Percentiles rank a stretch among this genome's conserved stretches.
These are phyloP conservation scores for Pythium periplocum DNA, from an alignment of 352 stramenopile genomes.

Conservation along the genomic window DNA sequence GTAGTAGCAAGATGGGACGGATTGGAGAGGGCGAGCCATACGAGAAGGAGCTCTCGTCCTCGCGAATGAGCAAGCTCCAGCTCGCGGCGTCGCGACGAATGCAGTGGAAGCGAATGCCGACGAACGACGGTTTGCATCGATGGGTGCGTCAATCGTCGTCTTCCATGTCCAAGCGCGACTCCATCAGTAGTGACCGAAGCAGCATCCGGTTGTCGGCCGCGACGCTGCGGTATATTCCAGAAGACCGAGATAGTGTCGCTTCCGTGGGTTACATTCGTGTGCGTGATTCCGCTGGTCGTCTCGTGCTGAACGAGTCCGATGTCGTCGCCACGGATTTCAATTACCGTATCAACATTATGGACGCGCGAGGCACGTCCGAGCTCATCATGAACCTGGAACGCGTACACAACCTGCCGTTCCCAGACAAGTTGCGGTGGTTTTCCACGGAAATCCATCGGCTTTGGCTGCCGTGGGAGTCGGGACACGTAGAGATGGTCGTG, in stretches of 20 bases:
- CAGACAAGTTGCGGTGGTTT: constrained; percentile 78
- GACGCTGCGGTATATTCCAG: constrained; percentile 14
- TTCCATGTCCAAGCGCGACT: constrained; percentile 29
- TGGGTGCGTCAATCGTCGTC: constrained; percentile 51
- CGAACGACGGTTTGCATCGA: constrained; percentile 59
- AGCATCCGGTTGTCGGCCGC: constrained; percentile 32
- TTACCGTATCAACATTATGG: constrained; percentile 79
- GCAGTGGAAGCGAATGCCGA: constrained; percentile 77
- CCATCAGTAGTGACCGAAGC: constrained; percentile 45
- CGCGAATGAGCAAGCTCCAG: constrained; percentile 68
- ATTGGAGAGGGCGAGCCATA: constrained; percentile 46
- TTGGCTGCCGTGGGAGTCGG: constrained; percentile 80
- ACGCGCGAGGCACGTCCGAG: constrained; percentile 59
- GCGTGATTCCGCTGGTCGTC: constrained; percentile 52
- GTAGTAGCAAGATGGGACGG: constrained; percentile 31
- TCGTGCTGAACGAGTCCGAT: constrained; percentile 82
- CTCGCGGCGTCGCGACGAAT: constrained; percentile 61
- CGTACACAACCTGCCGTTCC: constrained; percentile 73
- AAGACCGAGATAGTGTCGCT: constrained; percentile 54
- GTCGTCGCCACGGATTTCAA: constrained; percentile 73
- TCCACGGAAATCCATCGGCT: constrained; percentile 77
- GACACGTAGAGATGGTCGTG: constrained; percentile 75
- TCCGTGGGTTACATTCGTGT: constrained; percentile 78
- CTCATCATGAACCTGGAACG: constrained; percentile 82
- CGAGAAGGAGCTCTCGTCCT: constrained; percentile 1